phyloP scores from a whole-genome alignment of 768 basidiomycete genomes.

The Tylopilus cervinicoccineus region DNA sequence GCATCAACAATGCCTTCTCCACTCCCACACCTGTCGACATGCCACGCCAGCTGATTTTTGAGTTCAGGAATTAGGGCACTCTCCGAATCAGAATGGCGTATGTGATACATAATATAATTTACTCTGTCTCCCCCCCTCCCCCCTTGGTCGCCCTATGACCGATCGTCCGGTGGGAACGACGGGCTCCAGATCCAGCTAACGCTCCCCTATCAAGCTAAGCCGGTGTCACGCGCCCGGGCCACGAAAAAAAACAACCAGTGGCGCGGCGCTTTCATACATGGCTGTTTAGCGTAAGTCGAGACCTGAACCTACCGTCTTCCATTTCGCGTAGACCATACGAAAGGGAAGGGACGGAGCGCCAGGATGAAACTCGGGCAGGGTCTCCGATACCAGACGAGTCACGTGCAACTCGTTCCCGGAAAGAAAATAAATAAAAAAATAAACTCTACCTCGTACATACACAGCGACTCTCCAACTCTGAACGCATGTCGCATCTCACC shows the following conservation, averaged over 20 bases:
- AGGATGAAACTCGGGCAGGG: too few relatives aligned
- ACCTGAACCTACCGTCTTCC: not conserved
- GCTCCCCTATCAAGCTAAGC: not conserved
- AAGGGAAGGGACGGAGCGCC: not conserved
- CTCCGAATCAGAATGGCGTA: not conserved
- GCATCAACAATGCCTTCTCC: not conserved
- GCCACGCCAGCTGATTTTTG: not conserved
- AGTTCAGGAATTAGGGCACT: constrained; percentile 1
- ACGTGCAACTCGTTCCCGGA: too few relatives aligned
- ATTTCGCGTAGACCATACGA: not conserved
- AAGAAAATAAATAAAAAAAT: too few relatives aligned
- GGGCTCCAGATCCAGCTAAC: not conserved
- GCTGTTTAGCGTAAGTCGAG: not conserved
- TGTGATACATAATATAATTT: not conserved
- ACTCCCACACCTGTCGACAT: constrained; percentile 17
- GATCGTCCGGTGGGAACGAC: not conserved
- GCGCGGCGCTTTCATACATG: too few relatives aligned
- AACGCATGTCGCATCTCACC: constrained; percentile 41
- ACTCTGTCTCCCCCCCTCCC: not conserved
- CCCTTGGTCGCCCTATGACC: constrained; percentile 1
- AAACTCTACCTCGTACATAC: too few relatives aligned
- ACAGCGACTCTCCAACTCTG: too few relatives aligned
- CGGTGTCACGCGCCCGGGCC: not conserved
- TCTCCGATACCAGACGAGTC: too few relatives aligned
- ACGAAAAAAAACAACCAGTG: not conserved